Evolutionary conservation across 1,139 yeast species (phyloP).

Genomic region (Yamadazyma mexicana): DNA sequence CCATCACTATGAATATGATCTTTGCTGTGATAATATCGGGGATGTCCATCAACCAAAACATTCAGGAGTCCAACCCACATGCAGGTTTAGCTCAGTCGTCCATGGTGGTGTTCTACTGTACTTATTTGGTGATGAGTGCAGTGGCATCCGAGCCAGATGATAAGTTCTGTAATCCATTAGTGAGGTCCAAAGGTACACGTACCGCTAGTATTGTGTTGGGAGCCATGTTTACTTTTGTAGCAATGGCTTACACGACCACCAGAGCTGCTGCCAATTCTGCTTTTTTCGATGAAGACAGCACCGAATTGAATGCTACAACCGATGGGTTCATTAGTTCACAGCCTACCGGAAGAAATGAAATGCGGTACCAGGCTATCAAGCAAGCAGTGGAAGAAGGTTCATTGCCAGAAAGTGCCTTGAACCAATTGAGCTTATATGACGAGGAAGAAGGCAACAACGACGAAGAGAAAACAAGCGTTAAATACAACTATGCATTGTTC

Average conservation of each 20-base stretch:
- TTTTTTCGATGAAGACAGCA: conserved; percentile 41
- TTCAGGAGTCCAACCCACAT: conserved; percentile 91
- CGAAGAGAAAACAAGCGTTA: conserved; percentile 68
- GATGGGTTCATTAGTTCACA: conserved; percentile 41
- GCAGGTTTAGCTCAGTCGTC: conserved; percentile 97
- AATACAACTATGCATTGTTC: conserved; percentile 85
- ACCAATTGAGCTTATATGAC: conserved; percentile 63
- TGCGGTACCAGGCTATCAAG: conserved; percentile 84
- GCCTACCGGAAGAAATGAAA: conserved; percentile 63
- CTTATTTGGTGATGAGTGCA: conserved; percentile 89
- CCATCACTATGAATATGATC: conserved; percentile 74
- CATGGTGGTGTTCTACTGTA: conserved; percentile 92
- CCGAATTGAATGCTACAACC: conserved; percentile 17
- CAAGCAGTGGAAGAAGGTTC: conserved; percentile 96
- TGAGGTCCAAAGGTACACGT: conserved; percentile 86
- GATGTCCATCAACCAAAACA: conserved; percentile 74
- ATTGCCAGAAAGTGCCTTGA: conserved; percentile 86
- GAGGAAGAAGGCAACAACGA: conserved; percentile 37
- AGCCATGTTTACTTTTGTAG: conserved; percentile 89
- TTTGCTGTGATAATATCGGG: conserved; percentile 64
- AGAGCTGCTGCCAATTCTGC: conserved; percentile 88
- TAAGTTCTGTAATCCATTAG: conserved; percentile 83
- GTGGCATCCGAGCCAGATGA: conserved; percentile 98
- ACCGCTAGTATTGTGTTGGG: conserved; percentile 87
- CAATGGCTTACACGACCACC: conserved; percentile 96